Percentiles rank a stretch among this genome's conserved stretches.
phyloP scores from a whole-genome alignment of 2,329 filamentous ascomycete species.

The Escovopsis sp. region DNA sequence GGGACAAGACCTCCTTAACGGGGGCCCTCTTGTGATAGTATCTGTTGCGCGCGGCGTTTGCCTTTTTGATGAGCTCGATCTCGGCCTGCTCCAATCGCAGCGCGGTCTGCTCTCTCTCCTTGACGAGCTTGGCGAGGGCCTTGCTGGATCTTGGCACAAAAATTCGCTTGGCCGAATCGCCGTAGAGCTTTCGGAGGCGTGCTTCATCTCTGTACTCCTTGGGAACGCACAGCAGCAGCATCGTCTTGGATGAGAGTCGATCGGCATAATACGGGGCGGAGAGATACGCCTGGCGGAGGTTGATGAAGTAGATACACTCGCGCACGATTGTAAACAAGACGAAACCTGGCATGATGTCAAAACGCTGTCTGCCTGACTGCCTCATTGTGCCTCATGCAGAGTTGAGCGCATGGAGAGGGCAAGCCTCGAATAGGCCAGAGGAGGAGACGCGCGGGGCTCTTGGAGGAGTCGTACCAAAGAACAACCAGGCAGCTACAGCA shows the following conservation, averaged over 20 bases:
- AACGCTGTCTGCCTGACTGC: background rate
- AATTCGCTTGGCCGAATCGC: constrained; percentile 62
- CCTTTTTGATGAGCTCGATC: constrained; percentile 66
- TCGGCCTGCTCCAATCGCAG: constrained; percentile 77
- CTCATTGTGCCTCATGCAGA: too few species aligned
- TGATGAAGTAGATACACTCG: constrained; percentile 84
- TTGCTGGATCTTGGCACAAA: constrained; percentile 72
- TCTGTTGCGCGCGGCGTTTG: constrained; percentile 58
- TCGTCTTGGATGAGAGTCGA: constrained; percentile 77
- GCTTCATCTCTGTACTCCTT: constrained; percentile 59
- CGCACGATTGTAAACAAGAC: constrained; percentile 77
- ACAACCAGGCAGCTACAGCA: constrained; percentile 65
- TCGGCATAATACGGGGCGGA: constrained; percentile 71
- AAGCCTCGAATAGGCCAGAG: too few species aligned
- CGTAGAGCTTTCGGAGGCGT: constrained; percentile 69
- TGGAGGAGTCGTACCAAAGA: constrained; percentile 29
- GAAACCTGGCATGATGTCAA: constrained; percentile 42
- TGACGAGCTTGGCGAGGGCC: constrained; percentile 64
- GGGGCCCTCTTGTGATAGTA: constrained; percentile 5
- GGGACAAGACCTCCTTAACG: background rate
- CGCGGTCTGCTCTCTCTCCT: constrained; percentile 65
- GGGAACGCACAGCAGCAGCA: constrained; percentile 79
- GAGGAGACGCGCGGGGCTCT: too few species aligned
- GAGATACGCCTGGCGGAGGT: constrained; percentile 81
- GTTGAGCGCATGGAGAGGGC: too few species aligned